Base-by-base conservation (phyloP, 2,329 filamentous ascomycete genomes). In the Ophiocordyceps camponoti-floridani region DNA sequence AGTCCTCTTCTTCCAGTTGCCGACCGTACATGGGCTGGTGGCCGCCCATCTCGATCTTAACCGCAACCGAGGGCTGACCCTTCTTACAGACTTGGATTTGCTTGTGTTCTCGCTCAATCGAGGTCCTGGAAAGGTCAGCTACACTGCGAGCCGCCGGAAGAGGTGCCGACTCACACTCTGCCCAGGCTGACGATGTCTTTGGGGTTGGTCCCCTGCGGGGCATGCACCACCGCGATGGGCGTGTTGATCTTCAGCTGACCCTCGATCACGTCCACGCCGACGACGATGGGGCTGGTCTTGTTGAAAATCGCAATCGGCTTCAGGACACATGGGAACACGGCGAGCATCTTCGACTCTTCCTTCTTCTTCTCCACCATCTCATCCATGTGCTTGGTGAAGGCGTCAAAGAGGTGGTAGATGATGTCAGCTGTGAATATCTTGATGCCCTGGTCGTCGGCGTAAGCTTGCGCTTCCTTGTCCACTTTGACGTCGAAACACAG, bases 401-500 rank as follows among this genome's bases (percentile, higher is more conserved):
- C 73, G 63, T 98, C 93, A 62, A 98, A 98, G 47, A 98, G 70
- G 63, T 98, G 91, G 65, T 98, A 98, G 58, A 98, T 98, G 55
- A 98, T 98, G 63, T 98, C 89, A 3, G 93, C 91, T 3, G 86
- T 94, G 69, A 98, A 98, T 55, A 98, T 84, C 71, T 94, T 96
- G 67, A 98, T 84, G 44, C 87, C 87, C 49, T 94, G 79, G 46
- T 96, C 87, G 16, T 95, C 86, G 11, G 91, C 91, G 55, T 96
- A 94, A 10, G 76, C 73, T 52, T 82, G 79, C 1, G 91, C 91
- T 59, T 98, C 91, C 64, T 94, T 96, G 67, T 98, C 91, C 14
- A 98, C 85, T 69, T 95, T 96, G 66, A 98, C 91, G 62, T 98
- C 93, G 73, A 98, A 98, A 63, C 91, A 96, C 43, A 98, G 79